phyloP scores from a whole-genome alignment of 805 yeast genomes.

The Kodamaea kaohsiungensis region DNA sequence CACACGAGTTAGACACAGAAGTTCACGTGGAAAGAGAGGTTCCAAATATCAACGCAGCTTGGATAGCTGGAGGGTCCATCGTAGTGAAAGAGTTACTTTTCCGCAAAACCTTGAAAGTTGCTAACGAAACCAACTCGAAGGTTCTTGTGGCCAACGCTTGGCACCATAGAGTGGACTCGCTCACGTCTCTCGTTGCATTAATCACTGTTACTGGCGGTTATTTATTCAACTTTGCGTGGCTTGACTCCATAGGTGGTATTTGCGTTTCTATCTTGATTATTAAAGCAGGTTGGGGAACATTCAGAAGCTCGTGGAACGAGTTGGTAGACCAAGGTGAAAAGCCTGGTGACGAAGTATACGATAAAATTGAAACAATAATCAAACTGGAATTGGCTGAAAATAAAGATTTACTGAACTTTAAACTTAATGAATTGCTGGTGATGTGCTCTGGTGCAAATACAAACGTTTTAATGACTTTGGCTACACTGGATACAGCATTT shows the following conservation, averaged over 20 bases:
- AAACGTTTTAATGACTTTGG: slow-evolving; percentile 33
- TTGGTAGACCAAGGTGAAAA: slow-evolving; percentile 72
- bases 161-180: slow-evolving; percentile 95
- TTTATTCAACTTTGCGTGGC: slow-evolving; percentile 72
- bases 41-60: slow-evolving; percentile 85
- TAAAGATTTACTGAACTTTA: slow-evolving; percentile 31
- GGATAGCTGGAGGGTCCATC: slow-evolving; percentile 91
- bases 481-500: slow-evolving; percentile 30
- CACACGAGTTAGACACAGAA: neutral
- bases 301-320: slow-evolving; percentile 69
- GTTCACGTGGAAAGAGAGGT: slow-evolving; percentile 11
- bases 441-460: slow-evolving; percentile 62
- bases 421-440: slow-evolving; percentile 45
- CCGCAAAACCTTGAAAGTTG: slow-evolving; percentile 79
- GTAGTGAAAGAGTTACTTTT: slow-evolving; percentile 85
- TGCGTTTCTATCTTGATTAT: slow-evolving; percentile 80
- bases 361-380: slow-evolving; percentile 40
- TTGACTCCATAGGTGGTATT: slow-evolving; percentile 92
- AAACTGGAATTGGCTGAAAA: slow-evolving; percentile 27
- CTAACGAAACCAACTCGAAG: slow-evolving; percentile 74
- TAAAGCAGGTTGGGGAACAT: slow-evolving; percentile 80
- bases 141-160: slow-evolving; percentile 96
- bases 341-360: slow-evolving; percentile 50
- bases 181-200: slow-evolving; percentile 89
- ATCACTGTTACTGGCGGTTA: slow-evolving; percentile 86